Evolutionary conservation across 1,284 basidiomycete genomes (phyloP), one percentile per base, ranked within the genome.

Genomic region (Tetrapyrgos nigripes): DNA sequence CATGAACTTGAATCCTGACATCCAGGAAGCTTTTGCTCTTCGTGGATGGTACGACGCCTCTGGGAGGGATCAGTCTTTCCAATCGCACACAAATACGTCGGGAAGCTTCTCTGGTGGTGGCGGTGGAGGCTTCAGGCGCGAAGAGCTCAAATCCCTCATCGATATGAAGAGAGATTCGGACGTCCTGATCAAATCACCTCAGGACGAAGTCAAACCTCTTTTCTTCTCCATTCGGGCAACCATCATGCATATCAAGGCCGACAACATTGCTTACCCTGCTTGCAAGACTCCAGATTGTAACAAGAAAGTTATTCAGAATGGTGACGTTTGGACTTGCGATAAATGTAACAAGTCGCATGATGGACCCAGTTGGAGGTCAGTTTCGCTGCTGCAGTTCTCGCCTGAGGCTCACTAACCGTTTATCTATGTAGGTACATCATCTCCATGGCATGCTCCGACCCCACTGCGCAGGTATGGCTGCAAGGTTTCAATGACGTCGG

Each of bases 401-500:
- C 29, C 45, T 11, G 48, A 47, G 29, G 14, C 35, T 26, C 17
- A 45, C 40, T 40, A 57, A 6, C 29, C 51, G 49, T 61, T 45
- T 33, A 51, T 19, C 49, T 59, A 40, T 24, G 31, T 65, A 97
- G 95, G 63, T 99, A 98, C 75, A 91, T 98, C 63, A 83, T 99
- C 63, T 85, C 88, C 28, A 84, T 97, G 77, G 94, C 94, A 55
- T 91, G 95, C 13, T 88, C 94, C 37, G 97, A 99, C 74, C 85
- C 91, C 76, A 92, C 94, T 14, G 90, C 89, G 21, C 92, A 96
- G 71, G 84, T 90, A 26, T 99, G 97, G 97, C 78, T 99, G 45
- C 93, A 93, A 59, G 95, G 94, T 1, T 99, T 99, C 82, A 98
- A 99, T 73, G 97, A 99, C 14, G 87, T 92, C 28, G 97, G 96